Conservation (phyloP, 495 filamentous ascomycete genomes). For the Mycothermus thermophilus region DNA sequence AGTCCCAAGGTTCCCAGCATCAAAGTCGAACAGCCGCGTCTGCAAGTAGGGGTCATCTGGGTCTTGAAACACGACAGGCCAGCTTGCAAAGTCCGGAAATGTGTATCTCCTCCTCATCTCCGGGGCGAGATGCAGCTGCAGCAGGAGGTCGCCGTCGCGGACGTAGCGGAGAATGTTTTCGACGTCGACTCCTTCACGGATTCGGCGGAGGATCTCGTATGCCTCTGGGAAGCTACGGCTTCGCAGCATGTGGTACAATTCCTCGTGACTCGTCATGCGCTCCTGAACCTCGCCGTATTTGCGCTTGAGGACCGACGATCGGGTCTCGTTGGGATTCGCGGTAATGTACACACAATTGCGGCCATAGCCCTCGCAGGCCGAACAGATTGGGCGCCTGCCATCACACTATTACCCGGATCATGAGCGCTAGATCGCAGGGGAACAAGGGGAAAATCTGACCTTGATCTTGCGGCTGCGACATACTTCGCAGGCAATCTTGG, state of each 20-base stretch:
- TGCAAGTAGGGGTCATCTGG: conserved; percentile 17
- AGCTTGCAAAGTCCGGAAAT: conserved; percentile 22
- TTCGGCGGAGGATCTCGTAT: conserved; percentile 19
- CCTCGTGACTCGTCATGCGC: conserved; percentile 18
- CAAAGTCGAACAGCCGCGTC: not conserved
- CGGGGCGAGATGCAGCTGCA: conserved; percentile 20
- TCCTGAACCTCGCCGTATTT: conserved; percentile 22
- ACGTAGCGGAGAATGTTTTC: conserved; percentile 20
- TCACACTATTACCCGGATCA: conserved; percentile 16
- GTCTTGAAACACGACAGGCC: conserved; percentile 18
- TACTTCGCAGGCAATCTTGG: conserved; percentile 33
- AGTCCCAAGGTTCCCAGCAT: too few relatives aligned
- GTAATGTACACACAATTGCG: conserved; percentile 21
- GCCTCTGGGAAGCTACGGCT: conserved; percentile 15
- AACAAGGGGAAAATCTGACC: conserved; percentile 14
- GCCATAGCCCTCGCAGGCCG: conserved; percentile 13
- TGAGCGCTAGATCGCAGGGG: not conserved
- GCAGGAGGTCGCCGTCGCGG: conserved; percentile 20
- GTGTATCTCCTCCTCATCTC: conserved; percentile 23
- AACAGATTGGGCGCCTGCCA: conserved; percentile 20
- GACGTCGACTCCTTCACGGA: conserved; percentile 20
- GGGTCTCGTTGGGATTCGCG: conserved; percentile 21
- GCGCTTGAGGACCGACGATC: conserved; percentile 24
- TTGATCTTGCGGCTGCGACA: conserved; percentile 41
- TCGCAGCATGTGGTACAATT: conserved; percentile 19